Base-by-base conservation (phyloP, 2,329 filamentous ascomycete genomes). In the Colletotrichum sp. region DNA sequence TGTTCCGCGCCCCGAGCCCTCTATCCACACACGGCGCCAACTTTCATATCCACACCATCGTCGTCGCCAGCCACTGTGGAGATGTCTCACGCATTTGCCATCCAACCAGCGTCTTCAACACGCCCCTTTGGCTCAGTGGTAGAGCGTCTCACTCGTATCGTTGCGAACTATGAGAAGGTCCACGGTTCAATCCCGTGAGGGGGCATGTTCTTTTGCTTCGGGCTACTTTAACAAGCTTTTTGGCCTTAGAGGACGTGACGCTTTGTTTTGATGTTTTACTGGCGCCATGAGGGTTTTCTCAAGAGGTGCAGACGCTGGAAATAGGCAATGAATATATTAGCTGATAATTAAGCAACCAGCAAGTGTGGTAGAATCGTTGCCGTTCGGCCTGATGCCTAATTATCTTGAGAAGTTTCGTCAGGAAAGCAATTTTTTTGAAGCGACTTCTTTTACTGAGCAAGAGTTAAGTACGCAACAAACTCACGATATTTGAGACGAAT, bases 181-280 rank as follows among this genome's bases (percentile, higher is more conserved):
- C 73, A 75, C 73, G 73, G 69, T 64, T 75, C 63, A 75, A 75
- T 75, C 73, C 73, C 73, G 69, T 75, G 73, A 75, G 73, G 63
- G 73, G 69, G 73, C 63, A 75, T 7, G 4, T 10, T 2, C 28
- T 74, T 74, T 71, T 63, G 32, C 14, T 8, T 7, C 14, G 5
- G 18, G 18, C 10, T 14, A 16, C 12, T 10, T 6, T 24, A 5
- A 32, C 1, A 8, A n/a, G 5, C 10, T 34, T 24, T 21, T 52
- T 21, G 10, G 2, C 43, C n/a, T 21, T 3, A 6, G n/a, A 48
- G 43, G 10, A 10, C n/a, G n/a, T 52, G 43, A 10, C 10, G n/a
- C 4, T 52, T 52, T 52, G n/a, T 21, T 52, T 21, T 52, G 43
- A 13, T 1, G n/a, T 7, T 52, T 52, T 1, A 21, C 6, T 52